Evolutionary conservation across 2,329 filamentous ascomycete species (phyloP), one percentile per base, ranked within the genome.

Genomic region (Monosporascus sp.): DNA sequence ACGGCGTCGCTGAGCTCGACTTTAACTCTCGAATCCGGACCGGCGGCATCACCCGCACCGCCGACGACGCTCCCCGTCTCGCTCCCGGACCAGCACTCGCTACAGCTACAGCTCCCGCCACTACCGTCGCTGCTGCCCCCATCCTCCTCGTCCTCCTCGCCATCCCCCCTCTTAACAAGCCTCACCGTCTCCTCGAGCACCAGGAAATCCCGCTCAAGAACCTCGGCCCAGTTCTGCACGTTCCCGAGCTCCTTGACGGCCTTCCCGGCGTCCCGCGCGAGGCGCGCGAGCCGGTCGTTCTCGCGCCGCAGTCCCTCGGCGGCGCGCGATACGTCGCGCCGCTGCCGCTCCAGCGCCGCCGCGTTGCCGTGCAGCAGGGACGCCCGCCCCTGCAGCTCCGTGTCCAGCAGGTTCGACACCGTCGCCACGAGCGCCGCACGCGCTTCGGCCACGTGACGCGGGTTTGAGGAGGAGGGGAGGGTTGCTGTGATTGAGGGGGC

Each of bases 211-310:
- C 82, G 70, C 75, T 86, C 89, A 64, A 93, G 75, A 71, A 91
- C 83, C 78, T 94, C 89, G 22, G 89, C 88, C 89, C 89, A 94
- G 68, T 92, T 92, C 76, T 93, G 88, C 65, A 93, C 81, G 66
- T 91, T 85, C 24, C 89, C 88, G 56, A 91, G 75, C 75, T 91
- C 88, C 72, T 91, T 92, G 54, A 93, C 73, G 63, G 78, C 79
- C 58, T 79, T 78, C 46, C 81, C 80, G 37, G 85, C 84, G 53
- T 77, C 78, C 59, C 81, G 80, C 5, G 84, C 83, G 60, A 89
- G 75, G 59, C 79, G 79, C 59, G 82, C 79, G 64, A 89, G 78
- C 68, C 82, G 80, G 56, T 85, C 82, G 49, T 80, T 85, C 66
- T 90, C 85, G 59, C 78, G 78, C 48, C 79, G 73, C 67, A 91